These are phyloP conservation scores for Mimosa pudica DNA, from an alignment of 306 rosid genomes.

Conservation along the genomic window DNA sequence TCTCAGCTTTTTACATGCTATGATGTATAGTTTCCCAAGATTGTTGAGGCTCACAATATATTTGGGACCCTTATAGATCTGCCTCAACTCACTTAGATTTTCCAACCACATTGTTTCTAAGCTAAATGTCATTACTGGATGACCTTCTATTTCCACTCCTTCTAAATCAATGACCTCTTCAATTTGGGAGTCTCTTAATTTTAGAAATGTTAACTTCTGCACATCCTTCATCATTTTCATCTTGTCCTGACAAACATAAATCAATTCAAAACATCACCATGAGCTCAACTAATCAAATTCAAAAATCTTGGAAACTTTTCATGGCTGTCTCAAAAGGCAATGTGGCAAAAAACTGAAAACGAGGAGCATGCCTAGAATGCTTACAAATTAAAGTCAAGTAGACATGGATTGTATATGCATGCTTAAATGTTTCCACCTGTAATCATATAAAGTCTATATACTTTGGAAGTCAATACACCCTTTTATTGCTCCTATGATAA, in stretches of 20 bases:
- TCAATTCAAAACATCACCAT: background rate
- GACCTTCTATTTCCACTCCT: background rate
- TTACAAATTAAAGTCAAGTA: background rate
- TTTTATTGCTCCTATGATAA: background rate
- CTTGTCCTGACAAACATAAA: background rate
- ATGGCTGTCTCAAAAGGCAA: background rate
- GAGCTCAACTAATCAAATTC: background rate
- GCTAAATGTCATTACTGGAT: background rate
- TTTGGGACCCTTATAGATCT: background rate
- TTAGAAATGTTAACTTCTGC: background rate
- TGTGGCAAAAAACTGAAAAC: background rate
- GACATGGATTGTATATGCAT: background rate
- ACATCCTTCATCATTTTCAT: background rate
- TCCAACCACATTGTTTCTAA: background rate
- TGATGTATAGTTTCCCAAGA: background rate
- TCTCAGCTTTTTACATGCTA: background rate
- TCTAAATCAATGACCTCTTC: background rate
- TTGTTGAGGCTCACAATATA: background rate
- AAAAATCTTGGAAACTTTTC: background rate
- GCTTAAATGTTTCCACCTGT: background rate
- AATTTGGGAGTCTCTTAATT: background rate
- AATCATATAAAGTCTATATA: background rate
- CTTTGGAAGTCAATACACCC: background rate
- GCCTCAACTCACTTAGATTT: background rate
- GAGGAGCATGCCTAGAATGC: background rate